phyloP scores from a whole-genome alignment of 176 grass and related monocot species.

The Carex myosuroides region DNA sequence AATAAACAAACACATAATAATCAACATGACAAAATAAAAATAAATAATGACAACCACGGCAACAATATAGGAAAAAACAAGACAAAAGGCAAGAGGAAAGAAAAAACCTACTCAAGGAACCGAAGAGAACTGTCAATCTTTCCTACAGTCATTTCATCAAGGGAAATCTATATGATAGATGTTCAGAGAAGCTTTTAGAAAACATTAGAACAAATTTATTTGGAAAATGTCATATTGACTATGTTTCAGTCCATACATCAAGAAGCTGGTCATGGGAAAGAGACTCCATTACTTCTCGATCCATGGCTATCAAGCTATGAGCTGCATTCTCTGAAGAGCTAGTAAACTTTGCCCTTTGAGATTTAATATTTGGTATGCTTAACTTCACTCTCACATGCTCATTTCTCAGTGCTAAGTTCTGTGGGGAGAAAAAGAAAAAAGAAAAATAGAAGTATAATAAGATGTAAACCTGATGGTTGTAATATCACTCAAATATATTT shows the following conservation, averaged over 20 bases:
- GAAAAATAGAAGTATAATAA: slow-evolving; percentile 29
- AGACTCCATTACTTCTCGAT: slow-evolving; percentile 23
- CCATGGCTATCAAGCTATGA: not conserved
- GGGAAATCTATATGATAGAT: slow-evolving; percentile 27
- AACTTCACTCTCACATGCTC: slow-evolving; percentile 31
- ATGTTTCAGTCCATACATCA: slow-evolving; percentile 19
- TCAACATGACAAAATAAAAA: not conserved
- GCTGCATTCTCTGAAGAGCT: slow-evolving; percentile 1
- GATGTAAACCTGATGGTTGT: slow-evolving; percentile 7
- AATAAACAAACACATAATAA: not conserved
- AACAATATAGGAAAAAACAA: not conserved
- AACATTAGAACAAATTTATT: not conserved
- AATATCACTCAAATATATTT: not conserved
- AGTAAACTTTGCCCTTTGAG: not conserved
- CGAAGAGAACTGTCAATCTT: not conserved
- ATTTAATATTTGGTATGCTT: slow-evolving; percentile 44
- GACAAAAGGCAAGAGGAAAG: not conserved
- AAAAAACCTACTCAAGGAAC: slow-evolving; percentile 5
- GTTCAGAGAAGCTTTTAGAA: slow-evolving; percentile 5
- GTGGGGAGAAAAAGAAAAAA: slow-evolving; percentile 19
- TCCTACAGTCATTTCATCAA: slow-evolving; percentile 22
- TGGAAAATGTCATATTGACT: slow-evolving; percentile 9
- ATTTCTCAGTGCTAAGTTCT: slow-evolving; percentile 80
- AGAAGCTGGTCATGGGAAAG: slow-evolving; percentile 23
- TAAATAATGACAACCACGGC: not conserved